Evolutionary conservation across 345 rosid species (phyloP).

Genomic region (Melaleuca quinquenervia): DNA sequence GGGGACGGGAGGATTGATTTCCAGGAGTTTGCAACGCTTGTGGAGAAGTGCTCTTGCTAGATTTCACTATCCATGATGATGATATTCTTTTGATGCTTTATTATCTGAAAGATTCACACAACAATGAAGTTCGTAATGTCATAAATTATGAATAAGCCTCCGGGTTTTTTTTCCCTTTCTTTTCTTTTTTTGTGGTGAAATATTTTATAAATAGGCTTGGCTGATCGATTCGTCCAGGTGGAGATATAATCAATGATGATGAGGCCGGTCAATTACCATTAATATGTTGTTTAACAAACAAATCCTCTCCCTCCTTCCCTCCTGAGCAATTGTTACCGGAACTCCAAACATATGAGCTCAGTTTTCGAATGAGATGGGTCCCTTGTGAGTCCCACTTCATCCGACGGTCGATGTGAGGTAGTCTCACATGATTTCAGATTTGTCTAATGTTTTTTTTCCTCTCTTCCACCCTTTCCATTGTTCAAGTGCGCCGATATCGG

Average conservation of each 20-base stretch:
- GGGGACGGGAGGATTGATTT: slow-evolving; percentile 62
- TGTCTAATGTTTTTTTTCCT: not conserved
- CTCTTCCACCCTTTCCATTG: not conserved
- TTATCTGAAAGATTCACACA: not conserved
- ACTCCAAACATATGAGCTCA: not conserved
- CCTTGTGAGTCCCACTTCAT: not conserved
- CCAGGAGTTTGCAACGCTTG: slow-evolving; percentile 54
- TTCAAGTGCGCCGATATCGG: not conserved
- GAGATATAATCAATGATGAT: not conserved
- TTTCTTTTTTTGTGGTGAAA: not conserved
- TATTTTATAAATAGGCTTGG: not conserved
- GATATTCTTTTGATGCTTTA: not conserved
- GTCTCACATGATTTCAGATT: not conserved
- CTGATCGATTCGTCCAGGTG: not conserved
- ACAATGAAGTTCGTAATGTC: too few relatives aligned
- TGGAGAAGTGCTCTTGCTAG: slow-evolving; percentile 53
- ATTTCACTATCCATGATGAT: not conserved
- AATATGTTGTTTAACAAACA: not conserved
- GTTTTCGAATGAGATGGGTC: not conserved
- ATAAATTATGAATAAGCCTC: not conserved
- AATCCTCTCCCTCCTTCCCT: not conserved
- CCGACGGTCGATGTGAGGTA: not conserved
- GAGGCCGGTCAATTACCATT: not conserved
- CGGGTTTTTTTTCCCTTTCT: not conserved
- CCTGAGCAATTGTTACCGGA: not conserved